A percentile compares a stretch with the other conserved stretches of the same genome.
These are phyloP conservation scores for Termitomyces sp. DNA, from an alignment of 768 basidiomycete genomes.

Conservation along the genomic window DNA sequence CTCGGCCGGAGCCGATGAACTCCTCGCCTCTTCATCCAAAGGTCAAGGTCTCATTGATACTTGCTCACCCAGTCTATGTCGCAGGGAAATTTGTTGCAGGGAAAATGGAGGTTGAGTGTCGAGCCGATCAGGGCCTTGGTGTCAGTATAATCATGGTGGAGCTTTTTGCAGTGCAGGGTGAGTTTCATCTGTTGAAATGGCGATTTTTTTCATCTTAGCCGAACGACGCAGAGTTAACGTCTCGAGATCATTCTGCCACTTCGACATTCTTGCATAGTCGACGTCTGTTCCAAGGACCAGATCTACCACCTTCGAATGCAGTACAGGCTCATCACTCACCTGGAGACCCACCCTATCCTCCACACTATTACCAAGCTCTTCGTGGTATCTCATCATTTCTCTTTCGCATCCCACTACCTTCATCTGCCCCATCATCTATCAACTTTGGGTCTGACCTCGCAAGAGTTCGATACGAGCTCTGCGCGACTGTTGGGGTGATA, in stretches of 20 bases:
- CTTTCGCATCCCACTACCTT: conserved; percentile 69
- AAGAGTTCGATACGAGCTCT: conserved; percentile 63
- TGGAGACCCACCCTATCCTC: conserved; percentile 56
- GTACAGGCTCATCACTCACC: conserved; percentile 57
- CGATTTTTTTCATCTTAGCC: background rate
- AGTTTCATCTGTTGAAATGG: background rate
- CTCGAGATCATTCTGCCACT: conserved; percentile 75
- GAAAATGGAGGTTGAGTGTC: conserved; percentile 77
- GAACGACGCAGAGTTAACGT: conserved; percentile 61
- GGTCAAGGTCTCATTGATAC: conserved; percentile 59
- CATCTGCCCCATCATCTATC: conserved; percentile 63
- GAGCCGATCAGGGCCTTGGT: conserved; percentile 67
- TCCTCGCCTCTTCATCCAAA: conserved; percentile 74
- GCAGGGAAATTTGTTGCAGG: conserved; percentile 65
- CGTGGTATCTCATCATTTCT: conserved; percentile 74
- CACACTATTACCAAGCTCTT: conserved; percentile 65
- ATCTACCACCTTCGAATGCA: conserved; percentile 79
- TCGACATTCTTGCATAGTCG: conserved; percentile 69
- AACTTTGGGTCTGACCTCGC: conserved; percentile 67
- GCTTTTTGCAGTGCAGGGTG: conserved; percentile 69
- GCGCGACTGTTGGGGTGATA: conserved; percentile 62
- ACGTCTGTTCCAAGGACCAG: conserved; percentile 75
- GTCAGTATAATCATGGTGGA: conserved; percentile 75
- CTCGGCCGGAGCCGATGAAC: conserved; percentile 65
- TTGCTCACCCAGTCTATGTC: conserved; percentile 56